Evolutionary conservation across 1,284 basidiomycete genomes (phyloP), one percentile per base, ranked within the genome.

Genomic region (Boletellus deceptivus): DNA sequence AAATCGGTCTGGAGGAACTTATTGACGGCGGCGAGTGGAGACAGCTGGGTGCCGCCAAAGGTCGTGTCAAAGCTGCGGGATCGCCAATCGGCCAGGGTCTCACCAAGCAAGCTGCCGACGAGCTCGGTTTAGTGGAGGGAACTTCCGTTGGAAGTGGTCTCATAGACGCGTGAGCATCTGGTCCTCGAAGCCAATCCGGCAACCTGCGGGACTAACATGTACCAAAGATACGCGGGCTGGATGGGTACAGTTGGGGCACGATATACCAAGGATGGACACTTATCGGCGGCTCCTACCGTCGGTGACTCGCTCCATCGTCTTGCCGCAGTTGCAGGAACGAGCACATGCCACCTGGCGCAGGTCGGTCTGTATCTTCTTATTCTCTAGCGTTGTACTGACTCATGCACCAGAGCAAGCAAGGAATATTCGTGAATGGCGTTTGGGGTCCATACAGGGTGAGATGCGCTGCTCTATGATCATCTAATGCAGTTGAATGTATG

Each of bases 291-390:
- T 11, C 83, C 89, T 13, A 74, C 76, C 10, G 71, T 94, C 4
- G 80, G 86, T 17, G 89, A 94, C 58, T 90, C 90, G 11, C 75
- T 79, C 14, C 84, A 91, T 64, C 80, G 95, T 44, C 76, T 99
- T 24, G 95, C 95, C 8, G 93, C 91, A 45, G 90, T 95, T 49
- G 96, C 97, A 22, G 96, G 96, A 8, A 99, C 96, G 2, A 93
- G 90, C 60, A 98, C 95, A 6, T 98, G 96, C 68, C 92, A 98
- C 72, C 82, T 98, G 52, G 89, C 95, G 3, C 90, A 92, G 75
- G 86, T 86, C 48, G 35, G 70, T 64, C 20, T 39, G 5, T 27
- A 35, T 17, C 17, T 3, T 52, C 29, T 25, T 27, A 20, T 22
- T 18, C 29, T 46, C 4, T 17, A 20, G 14, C 20, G 42, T 34